phyloP scores from a whole-genome alignment of 345 rosid genomes.

The Salix dunnii region DNA sequence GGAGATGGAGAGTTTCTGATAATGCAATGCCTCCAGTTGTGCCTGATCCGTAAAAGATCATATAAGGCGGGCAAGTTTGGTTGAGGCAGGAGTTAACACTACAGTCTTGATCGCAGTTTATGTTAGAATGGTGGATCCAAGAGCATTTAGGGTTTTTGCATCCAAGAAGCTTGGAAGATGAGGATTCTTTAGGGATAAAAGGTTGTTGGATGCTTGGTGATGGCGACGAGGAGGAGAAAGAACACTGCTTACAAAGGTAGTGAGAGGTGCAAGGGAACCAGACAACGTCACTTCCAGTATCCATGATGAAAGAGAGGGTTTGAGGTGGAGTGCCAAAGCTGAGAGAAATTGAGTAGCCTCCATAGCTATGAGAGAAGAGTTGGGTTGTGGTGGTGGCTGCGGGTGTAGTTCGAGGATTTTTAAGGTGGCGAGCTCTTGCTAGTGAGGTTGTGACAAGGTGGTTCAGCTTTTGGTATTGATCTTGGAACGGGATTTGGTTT shows the following conservation, averaged over 20 bases:
- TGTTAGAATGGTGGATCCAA: constrained; percentile 29
- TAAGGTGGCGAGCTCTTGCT: constrained; percentile 39
- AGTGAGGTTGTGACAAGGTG: constrained; percentile 28
- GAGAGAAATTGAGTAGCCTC: constrained; percentile 28
- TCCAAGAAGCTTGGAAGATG: constrained; percentile 31
- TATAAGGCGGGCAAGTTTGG: constrained; percentile 36
- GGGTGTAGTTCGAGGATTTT: constrained; percentile 12
- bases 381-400: background rate
- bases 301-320: constrained; percentile 25
- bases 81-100: constrained; percentile 16
- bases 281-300: constrained; percentile 34
- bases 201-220: constrained; percentile 3
- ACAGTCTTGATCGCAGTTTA: constrained; percentile 19
- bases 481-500: constrained; percentile 9
- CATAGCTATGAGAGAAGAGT: constrained; percentile 24
- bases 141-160: constrained; percentile 44
- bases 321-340: constrained; percentile 34
- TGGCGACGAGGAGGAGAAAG: constrained; percentile 10
- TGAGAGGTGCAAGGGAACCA: constrained; percentile 45
- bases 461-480: constrained; percentile 29
- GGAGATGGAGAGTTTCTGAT: constrained; percentile 33
- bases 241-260: constrained; percentile 37
- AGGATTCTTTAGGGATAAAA: constrained; percentile 35
- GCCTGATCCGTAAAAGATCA: constrained; percentile 39
- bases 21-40: constrained; percentile 33